Base-by-base conservation (phyloP, 495 filamentous ascomycete species). In the Penicillium verhagenii region DNA sequence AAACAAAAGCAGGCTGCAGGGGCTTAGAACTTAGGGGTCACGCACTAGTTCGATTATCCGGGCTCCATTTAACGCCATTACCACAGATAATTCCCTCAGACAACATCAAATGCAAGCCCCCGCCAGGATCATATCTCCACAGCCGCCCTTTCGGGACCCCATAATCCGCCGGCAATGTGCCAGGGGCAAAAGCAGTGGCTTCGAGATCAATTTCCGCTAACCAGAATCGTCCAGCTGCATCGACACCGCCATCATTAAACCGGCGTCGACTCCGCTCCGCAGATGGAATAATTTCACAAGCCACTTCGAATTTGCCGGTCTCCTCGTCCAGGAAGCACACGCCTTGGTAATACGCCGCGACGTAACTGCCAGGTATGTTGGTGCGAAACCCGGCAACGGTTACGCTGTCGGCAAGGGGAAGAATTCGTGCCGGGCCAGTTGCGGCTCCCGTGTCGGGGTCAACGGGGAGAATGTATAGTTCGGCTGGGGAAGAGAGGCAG, bases 121-220 rank as follows among this genome's bases (percentile, higher is more conserved):
- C 65, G 53, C 66, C 67, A 2, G 67, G 69, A 46, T 70, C 65
- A 64, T 67, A 72, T 40, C 69, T 54, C 69, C 69, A 70, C 6
- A 72, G 46, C 28, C 58, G 49, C 1, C 64, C 61, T 33, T 52
- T 59, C 3, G 61, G 61, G 6, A 25, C 44, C 5, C 60, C 60
- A 56, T 67, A 67, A 6, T 35, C 35, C 0, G 20, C 40, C 9
- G 64, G 58, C 2, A 63, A 24, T 14, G 39, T 35, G 21, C 57
- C 52, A 10, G 42, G 35, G 5, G 55, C 38, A 38, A 57, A 58
- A 7, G 49, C 25, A 37, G 53, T 59, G 10, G 61, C 58, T n/a
- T 43, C 18, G 13, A 57, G 53, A 40, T 67, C 64, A 35, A 61
- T 64, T 37, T 67, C 64, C 1, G 64, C 64, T 9, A 64, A 40